Base-by-base conservation (phyloP, 2,329 filamentous ascomycete genomes). In the Exophiala aquamarina region DNA sequence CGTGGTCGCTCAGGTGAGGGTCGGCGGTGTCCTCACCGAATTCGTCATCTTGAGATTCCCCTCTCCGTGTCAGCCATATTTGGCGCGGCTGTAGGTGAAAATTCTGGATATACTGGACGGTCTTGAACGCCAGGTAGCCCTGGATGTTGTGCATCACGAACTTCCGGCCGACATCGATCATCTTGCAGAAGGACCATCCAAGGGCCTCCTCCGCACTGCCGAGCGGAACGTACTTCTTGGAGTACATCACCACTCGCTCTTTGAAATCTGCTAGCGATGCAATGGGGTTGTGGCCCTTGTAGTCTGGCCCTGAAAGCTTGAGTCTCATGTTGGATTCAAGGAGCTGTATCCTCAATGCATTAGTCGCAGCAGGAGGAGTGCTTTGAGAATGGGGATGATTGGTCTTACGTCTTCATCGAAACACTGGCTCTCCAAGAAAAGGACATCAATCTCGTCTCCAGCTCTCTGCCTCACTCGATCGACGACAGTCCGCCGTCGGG, bases 61-160 rank as follows among this genome's bases (percentile, higher is more conserved):
- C 93, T 63, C 97, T 93, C 40, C 93, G 78, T 1, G 92, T 97
- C 63, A 98, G 93, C 93, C 93, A 98, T 50, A 98, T 97, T 67
- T 96, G 91, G 41, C 93, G 81, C 1, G 93, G 91, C 0, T 92
- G 88, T 10, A 98, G 79, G 61, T 97, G 97, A 76, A 98, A 98
- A 59, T 95, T 96, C 31, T 93, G 86, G 5, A 97, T 78, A 62
- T 97, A 98, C 56, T 90, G 94, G 47, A 92, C 90, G 47, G 95
- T 93, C 53, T 92, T 88, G 28, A 87, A 87, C 48, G 89, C 90
- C 40, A 98, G 76, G 67, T 97, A 97, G 5, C 93, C 93, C 57
- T 86, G 86, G 50, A 95, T 83, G 52, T 93, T 87, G 65, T 95
- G 87, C 35, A 92, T 87, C 31, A 97, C 83, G 48, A 97, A 79